phyloP scores from a whole-genome alignment of 139 green algal genomes.

The Chlamydomonas urium region DNA sequence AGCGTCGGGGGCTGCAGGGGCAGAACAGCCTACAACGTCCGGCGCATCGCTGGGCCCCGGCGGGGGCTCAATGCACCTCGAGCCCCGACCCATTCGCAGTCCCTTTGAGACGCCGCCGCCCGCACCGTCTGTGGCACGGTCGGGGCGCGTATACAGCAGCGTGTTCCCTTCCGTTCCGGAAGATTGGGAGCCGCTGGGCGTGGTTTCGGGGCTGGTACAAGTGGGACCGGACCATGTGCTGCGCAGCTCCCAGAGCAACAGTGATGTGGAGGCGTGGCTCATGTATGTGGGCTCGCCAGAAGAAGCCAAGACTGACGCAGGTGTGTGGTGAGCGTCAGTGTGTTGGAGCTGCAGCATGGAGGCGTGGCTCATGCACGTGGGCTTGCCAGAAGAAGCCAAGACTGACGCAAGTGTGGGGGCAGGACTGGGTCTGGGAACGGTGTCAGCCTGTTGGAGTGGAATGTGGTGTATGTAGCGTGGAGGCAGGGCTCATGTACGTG shows the following conservation, averaged over 20 bases:
- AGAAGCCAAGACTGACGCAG: neutral
- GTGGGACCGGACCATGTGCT: neutral
- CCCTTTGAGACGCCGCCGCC: too few species aligned
- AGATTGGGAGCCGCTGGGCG: neutral
- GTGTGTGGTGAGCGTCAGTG: neutral
- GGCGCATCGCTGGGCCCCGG: neutral
- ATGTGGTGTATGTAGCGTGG: too few species aligned
- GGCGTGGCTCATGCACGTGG: conserved; percentile 1
- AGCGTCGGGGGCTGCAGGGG: too few species aligned
- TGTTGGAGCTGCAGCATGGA: too few species aligned
- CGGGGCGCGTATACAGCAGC: too few species aligned
- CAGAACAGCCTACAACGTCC: neutral
- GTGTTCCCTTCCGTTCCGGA: neutral
- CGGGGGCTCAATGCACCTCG: neutral
- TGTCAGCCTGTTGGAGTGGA: neutral
- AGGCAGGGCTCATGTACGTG: too few species aligned
- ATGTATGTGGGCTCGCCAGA: neutral
- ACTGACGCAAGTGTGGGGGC: neutral
- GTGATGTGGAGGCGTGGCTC: conserved; percentile 12
- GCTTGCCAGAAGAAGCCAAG: neutral
- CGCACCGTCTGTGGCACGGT: neutral
- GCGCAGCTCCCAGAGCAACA: neutral
- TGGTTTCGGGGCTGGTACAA: neutral
- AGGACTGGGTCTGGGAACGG: neutral
- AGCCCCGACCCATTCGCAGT: neutral